These are phyloP conservation scores for Apiotrichum siamense DNA, from an alignment of 1,284 basidiomycete genomes.

Conservation along the genomic window DNA sequence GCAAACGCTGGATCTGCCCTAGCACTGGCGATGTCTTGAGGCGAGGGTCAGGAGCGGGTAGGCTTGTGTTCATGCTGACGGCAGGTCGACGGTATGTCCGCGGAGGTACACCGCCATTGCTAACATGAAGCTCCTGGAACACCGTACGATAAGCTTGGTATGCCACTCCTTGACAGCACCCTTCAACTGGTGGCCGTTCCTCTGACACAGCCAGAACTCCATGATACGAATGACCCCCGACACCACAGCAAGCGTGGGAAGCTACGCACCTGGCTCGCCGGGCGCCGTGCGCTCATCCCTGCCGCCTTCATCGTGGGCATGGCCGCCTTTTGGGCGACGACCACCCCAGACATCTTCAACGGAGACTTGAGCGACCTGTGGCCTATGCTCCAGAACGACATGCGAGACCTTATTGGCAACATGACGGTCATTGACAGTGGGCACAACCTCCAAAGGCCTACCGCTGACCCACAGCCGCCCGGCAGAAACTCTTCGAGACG, in stretches of 20 bases:
- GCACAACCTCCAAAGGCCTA: neutral
- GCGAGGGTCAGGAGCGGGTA: too few relatives aligned
- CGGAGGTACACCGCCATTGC: neutral
- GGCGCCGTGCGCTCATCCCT: conserved; percentile 19
- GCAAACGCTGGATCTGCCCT: neutral
- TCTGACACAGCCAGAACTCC: conserved; percentile 34
- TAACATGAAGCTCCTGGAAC: conserved; percentile 41
- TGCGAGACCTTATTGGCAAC: conserved; percentile 36
- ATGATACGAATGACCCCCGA: conserved; percentile 18
- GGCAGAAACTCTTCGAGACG: conserved; percentile 66
- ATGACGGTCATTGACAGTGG: conserved; percentile 38
- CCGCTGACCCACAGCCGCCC: conserved; percentile 58
- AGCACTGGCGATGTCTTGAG: neutral
- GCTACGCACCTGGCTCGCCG: conserved; percentile 26
- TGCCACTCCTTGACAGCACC: neutral
- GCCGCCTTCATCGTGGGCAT: conserved; percentile 12
- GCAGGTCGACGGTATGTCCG: neutral
- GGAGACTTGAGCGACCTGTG: conserved; percentile 26
- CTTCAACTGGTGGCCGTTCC: neutral
- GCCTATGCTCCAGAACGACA: conserved; percentile 36
- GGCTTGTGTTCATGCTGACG: conserved; percentile 1
- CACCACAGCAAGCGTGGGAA: conserved; percentile 4
- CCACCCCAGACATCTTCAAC: conserved; percentile 15
- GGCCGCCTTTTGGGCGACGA: conserved; percentile 18
- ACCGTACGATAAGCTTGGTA: conserved; percentile 45